Evolutionary conservation across 2,329 filamentous ascomycete species (phyloP).

Genomic region (Claviceps capensis): DNA sequence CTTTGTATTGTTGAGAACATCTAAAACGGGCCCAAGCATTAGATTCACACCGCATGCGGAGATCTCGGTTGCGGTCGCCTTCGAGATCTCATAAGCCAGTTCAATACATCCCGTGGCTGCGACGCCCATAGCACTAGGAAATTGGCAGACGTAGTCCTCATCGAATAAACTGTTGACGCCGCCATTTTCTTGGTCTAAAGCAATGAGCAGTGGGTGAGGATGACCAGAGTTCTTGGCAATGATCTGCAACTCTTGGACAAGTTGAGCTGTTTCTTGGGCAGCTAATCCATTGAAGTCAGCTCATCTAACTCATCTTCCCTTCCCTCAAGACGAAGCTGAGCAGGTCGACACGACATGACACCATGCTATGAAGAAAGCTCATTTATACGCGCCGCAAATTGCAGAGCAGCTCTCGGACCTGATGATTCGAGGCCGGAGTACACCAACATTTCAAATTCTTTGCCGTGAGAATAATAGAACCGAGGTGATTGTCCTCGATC

Average conservation of each 20-base stretch:
- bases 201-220: conserved; percentile 77
- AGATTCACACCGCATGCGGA: conserved; percentile 90
- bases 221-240: conserved; percentile 87
- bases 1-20: conserved; percentile 84
- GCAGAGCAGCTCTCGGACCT: neutral
- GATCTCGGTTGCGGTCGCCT: conserved; percentile 85
- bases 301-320: neutral
- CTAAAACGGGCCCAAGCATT: conserved; percentile 84
- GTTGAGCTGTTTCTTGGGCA: conserved; percentile 73
- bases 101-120: conserved; percentile 81
- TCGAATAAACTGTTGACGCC: conserved; percentile 95
- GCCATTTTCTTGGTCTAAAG: conserved; percentile 93
- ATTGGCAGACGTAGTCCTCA: conserved; percentile 90
- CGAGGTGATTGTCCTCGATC: conserved; percentile 75
- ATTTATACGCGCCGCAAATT: neutral
- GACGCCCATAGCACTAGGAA: conserved; percentile 91
- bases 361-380: neutral
- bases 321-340: neutral
- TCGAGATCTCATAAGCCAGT: conserved; percentile 78
- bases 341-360: neutral
- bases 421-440: neutral
- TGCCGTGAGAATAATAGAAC: conserved; percentile 71
- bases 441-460: conserved; percentile 71
- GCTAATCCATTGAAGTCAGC: conserved; percentile 39
- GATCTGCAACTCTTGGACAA: conserved; percentile 84